Percentiles rank a stretch among this genome's conserved stretches.
Conservation (phyloP, 1,284 basidiomycete species). For the Puccinia novopanici region DNA sequence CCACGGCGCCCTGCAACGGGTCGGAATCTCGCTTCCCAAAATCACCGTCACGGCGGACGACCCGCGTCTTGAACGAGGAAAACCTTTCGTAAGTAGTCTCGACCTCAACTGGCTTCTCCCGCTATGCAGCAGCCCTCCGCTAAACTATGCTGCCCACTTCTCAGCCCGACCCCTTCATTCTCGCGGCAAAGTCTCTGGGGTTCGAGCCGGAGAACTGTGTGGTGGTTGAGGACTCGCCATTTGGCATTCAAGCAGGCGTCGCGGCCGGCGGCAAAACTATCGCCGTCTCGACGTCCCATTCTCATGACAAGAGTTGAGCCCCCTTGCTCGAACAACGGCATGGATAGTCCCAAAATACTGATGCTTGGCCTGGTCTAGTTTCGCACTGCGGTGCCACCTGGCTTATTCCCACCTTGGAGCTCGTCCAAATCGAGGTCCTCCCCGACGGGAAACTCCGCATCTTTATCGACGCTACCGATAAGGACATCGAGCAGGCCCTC, state of each 20-base stretch:
- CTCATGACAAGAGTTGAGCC: constrained; percentile 51
- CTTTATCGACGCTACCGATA: constrained; percentile 53
- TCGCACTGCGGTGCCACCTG: constrained; percentile 39
- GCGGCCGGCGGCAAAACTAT: constrained; percentile 74
- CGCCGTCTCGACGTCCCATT: constrained; percentile 68
- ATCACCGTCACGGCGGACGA: constrained; percentile 79
- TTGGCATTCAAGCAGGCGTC: constrained; percentile 67
- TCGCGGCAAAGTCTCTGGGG: constrained; percentile 72
- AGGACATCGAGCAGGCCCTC: constrained; percentile 36
- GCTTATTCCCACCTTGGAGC: constrained; percentile 42
- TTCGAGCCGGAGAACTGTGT: constrained; percentile 64
- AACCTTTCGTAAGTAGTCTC: constrained; percentile 56
- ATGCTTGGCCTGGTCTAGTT: constrained; percentile 9
- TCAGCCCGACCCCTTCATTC: constrained; percentile 72
- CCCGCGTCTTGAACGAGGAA: constrained; percentile 60
- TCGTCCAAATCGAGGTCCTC: constrained; percentile 61
- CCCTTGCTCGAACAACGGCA: neutral
- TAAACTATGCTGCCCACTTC: neutral
- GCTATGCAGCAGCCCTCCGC: neutral
- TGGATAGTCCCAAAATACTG: neutral
- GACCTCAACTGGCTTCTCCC: constrained; percentile 45
- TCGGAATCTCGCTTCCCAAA: constrained; percentile 70
- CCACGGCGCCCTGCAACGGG: constrained; percentile 71
- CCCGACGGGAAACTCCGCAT: constrained; percentile 56
- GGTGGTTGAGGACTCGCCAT: constrained; percentile 66